phyloP scores from a whole-genome alignment of 495 filamentous ascomycete species.

The Penicillium mononematosum region DNA sequence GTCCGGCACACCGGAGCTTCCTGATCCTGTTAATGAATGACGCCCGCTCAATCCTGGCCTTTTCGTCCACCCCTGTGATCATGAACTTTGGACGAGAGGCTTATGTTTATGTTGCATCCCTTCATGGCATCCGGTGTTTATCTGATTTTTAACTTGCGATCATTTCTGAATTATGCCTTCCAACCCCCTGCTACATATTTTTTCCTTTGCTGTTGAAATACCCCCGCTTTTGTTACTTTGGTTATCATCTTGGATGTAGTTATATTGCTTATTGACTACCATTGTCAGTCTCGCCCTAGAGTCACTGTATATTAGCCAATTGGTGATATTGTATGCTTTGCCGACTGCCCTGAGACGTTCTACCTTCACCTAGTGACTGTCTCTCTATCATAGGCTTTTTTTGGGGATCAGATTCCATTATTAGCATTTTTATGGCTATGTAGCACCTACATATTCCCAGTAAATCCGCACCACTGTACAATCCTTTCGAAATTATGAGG shows the following conservation, averaged over 20 bases:
- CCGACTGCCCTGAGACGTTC: background rate
- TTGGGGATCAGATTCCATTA: background rate
- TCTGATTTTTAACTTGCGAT: conserved; percentile 11
- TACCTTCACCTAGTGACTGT: background rate
- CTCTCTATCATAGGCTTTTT: background rate
- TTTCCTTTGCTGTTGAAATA: conserved; percentile 20
- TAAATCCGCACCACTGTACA: background rate
- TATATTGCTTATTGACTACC: conserved; percentile 19
- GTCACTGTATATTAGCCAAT: conserved; percentile 39
- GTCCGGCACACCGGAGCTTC: conserved; percentile 33
- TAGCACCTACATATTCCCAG: background rate
- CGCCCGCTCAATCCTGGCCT: conserved; percentile 2
- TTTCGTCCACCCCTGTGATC: conserved; percentile 14
- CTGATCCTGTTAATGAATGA: conserved; percentile 43
- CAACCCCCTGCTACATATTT: conserved; percentile 1
- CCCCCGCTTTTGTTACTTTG: conserved; percentile 21
- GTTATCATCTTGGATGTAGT: conserved; percentile 25
- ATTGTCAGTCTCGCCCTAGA: conserved; percentile 30
- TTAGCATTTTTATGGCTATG: background rate
- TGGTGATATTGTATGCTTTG: conserved; percentile 9
- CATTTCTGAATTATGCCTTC: conserved; percentile 2
- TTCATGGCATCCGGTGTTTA: conserved; percentile 34
- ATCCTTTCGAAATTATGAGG: background rate
- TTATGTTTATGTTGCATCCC: conserved; percentile 29
- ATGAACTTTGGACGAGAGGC: conserved; percentile 17